Conservation (phyloP, 164 flowering plant genomes). For the Cinnamomum chago region DNA sequence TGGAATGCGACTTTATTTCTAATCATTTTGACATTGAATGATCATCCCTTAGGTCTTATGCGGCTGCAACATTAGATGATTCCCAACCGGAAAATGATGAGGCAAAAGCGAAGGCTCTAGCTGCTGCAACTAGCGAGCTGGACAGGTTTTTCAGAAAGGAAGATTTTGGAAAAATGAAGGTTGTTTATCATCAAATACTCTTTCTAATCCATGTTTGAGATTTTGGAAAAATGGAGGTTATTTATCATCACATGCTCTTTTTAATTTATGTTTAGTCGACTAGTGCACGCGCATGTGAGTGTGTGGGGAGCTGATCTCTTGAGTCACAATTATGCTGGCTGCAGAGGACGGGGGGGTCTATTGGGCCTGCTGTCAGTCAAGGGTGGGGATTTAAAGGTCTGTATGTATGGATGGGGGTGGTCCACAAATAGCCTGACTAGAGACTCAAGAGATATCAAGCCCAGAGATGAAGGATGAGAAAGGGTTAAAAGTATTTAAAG, state of each 20-base stretch:
- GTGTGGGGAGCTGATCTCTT: no score
- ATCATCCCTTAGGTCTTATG: conserved; percentile 40
- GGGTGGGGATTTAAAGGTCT: no score
- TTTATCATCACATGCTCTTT: background rate
- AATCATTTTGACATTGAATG: conserved; percentile 3
- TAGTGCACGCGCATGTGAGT: no score
- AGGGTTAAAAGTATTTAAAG: no score
- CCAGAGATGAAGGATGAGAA: no score
- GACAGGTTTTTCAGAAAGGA: conserved; percentile 78
- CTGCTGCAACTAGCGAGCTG: conserved; percentile 85
- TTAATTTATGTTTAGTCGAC: no score
- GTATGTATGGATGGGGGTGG: no score
- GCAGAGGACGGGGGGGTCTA: no score
- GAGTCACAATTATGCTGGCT: no score
- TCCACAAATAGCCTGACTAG: no score
- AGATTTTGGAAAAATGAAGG: conserved; percentile 90
- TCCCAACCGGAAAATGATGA: conserved; percentile 72
- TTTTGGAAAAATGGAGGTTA: conserved; percentile 84
- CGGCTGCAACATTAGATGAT: conserved; percentile 79
- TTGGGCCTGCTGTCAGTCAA: no score
- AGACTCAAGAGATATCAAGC: no score
- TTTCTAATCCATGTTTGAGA: conserved; percentile 20
- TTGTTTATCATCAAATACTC: conserved; percentile 12
- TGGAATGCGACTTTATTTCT: background rate
- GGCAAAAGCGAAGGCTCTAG: conserved; percentile 60